phyloP scores from a whole-genome alignment of 2,329 filamentous ascomycete species.

The Dothidotthia symphoricarpi region DNA sequence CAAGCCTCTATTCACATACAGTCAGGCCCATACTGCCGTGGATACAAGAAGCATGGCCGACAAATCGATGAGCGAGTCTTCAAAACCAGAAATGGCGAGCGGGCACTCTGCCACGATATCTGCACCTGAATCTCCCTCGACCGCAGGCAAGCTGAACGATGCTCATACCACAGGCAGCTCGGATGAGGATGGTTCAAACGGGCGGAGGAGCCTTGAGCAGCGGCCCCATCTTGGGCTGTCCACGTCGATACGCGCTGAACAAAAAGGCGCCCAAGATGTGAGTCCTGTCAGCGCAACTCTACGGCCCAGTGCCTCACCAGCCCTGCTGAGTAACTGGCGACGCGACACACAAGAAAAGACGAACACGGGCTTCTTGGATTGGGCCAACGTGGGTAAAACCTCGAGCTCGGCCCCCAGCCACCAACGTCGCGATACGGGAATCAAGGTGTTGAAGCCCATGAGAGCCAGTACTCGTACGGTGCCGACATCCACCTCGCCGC shows the following conservation, averaged over 20 bases:
- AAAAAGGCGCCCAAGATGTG: constrained; percentile 22
- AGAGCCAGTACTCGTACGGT: constrained; percentile 59
- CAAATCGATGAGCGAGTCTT: constrained; percentile 3
- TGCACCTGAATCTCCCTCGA: constrained; percentile 5
- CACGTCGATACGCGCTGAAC: constrained; percentile 17
- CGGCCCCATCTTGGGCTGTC: constrained; percentile 24
- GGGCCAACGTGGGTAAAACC: constrained; percentile 55
- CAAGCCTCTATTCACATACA: constrained; percentile 66
- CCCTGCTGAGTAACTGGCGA: constrained; percentile 52
- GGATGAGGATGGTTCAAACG: constrained; percentile 32
- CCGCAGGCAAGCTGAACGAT: constrained; percentile 15
- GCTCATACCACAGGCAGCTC: constrained; percentile 17
- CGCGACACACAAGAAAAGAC: constrained; percentile 41
- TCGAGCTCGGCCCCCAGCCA: constrained; percentile 60
- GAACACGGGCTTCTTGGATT: constrained; percentile 48
- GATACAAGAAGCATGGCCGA: constrained; percentile 4
- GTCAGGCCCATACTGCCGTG: background rate
- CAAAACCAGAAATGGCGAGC: constrained; percentile 2
- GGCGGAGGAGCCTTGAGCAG: constrained; percentile 34
- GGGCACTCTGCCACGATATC: constrained; percentile 4
- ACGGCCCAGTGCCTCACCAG: constrained; percentile 40
- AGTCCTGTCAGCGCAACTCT: constrained; percentile 18
- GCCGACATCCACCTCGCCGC: constrained; percentile 35
- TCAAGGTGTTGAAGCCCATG: constrained; percentile 85
- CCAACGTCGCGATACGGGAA: constrained; percentile 68